Evolutionary conservation across 176 grass and related monocot species (phyloP), one percentile per base, ranked within the genome.

Genomic region (Tillandsia fasciculata): DNA sequence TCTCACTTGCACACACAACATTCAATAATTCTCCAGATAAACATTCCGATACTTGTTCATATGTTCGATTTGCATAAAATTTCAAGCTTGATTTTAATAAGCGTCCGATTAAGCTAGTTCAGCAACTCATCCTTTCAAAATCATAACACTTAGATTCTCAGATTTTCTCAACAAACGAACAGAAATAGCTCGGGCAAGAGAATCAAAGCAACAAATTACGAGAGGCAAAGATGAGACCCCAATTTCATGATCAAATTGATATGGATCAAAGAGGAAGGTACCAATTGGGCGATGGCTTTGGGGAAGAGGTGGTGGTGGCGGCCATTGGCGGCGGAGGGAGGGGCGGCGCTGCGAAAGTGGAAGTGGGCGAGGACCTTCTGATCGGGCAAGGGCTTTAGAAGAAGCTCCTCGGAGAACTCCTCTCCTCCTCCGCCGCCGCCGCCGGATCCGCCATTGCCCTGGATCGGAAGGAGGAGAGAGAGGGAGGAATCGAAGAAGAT

Each of bases 231-330:
- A 56, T 56, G 10, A 47, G 28, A 33, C n/a, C 11, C 53, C 8
- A 51, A 48, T 11, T 67, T 20, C 28, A 49, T 10, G 11, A 13
- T 52, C 24, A 24, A 8, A 2, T 1, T 49, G 54, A 5, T 10
- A 68, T 53, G 66, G 79, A 85, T 83, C 76, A 23, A 49, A 17
- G 64, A 26, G 66, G 58, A 26, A 53, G 50, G 50, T 81, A 99
- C 89, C 82, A 99, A 69, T 76, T 99, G 89, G 51, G 94, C 80
- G 69, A 99, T 90, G 66, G 89, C 90, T 76, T 93, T 93, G 49
- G 94, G 89, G 72, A 99, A 93, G 74, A 93, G 23, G 76, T 88
- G 84, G 64, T 93, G 84, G 78, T 93, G 89, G 48, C 61, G 64
- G 18, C 82, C 85, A 26, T 52, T 74, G 65, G 71, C 50, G 11